Evolutionary conservation across 805 yeast species (phyloP).

Genomic region (Starmerella ratchasimensis): DNA sequence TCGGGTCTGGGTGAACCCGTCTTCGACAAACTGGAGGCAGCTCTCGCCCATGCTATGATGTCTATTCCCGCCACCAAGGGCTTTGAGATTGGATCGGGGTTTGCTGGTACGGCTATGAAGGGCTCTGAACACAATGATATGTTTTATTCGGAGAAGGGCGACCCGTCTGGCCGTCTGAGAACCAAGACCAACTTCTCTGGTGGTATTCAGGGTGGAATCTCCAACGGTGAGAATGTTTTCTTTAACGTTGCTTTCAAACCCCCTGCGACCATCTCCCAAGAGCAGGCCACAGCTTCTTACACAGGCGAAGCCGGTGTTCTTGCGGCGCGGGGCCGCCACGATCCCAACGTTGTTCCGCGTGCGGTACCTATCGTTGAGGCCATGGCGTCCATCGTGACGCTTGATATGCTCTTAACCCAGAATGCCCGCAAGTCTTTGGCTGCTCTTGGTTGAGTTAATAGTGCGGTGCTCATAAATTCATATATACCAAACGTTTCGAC

Average conservation of each 20-base stretch:
- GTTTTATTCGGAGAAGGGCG: slow-evolving; percentile 37
- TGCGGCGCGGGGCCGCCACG: slow-evolving; percentile 96
- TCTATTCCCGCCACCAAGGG: slow-evolving; percentile 98
- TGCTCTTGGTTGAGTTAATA: slow-evolving; percentile 4
- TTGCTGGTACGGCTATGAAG: slow-evolving; percentile 73
- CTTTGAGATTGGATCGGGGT: slow-evolving; percentile 94
- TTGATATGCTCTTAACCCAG: slow-evolving; percentile 75
- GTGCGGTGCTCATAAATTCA: too few relatives aligned
- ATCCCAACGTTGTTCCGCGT: slow-evolving; percentile 95
- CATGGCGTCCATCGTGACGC: slow-evolving; percentile 89
- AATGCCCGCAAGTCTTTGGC: slow-evolving; percentile 58
- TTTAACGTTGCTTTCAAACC: slow-evolving; percentile 95
- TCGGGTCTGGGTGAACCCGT: slow-evolving; percentile 97
- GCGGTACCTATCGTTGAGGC: slow-evolving; percentile 98
- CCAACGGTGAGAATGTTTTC: slow-evolving; percentile 90
- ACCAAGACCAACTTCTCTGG: slow-evolving; percentile 88
- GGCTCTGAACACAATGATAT: slow-evolving; percentile 93
- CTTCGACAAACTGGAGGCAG: slow-evolving; percentile 91
- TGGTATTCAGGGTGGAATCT: slow-evolving; percentile 96
- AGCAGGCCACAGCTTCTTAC: slow-evolving; percentile 76
- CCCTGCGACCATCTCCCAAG: slow-evolving; percentile 93
- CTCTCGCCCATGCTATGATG: slow-evolving; percentile 93
- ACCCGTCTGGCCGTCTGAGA: slow-evolving; percentile 52
- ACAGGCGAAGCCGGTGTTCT: slow-evolving; percentile 77
- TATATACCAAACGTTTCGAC: too few relatives aligned